These are phyloP conservation scores for Elymus sibiricus DNA, from an alignment of 176 grass and related monocot genomes.

Conservation along the genomic window DNA sequence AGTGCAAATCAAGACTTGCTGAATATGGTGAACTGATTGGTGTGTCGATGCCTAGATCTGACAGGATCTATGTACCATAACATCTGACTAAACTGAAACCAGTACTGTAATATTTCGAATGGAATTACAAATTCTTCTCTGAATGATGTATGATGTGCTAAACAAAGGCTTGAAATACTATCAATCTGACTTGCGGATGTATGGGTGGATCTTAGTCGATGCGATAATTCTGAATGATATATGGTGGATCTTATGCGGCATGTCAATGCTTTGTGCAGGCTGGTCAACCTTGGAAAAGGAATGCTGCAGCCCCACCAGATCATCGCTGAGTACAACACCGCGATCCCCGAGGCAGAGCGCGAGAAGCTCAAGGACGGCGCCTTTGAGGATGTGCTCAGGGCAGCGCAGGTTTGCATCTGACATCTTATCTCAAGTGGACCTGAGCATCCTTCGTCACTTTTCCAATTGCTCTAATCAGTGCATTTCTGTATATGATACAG, in stretches of 20 bases:
- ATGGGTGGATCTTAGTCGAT: no score
- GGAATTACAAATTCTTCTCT: neutral
- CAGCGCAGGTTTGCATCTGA: constrained; percentile 62
- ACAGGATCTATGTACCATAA: neutral
- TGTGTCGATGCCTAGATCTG: constrained; percentile 10
- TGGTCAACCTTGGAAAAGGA: constrained; percentile 85
- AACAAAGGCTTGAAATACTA: neutral
- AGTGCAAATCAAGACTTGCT: neutral
- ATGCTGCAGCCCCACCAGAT: constrained; percentile 96
- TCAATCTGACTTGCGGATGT: neutral
- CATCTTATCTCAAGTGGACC: neutral
- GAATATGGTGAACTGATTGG: neutral
- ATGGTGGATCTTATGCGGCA: neutral
- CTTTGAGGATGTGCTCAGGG: constrained; percentile 92
- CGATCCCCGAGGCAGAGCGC: constrained; percentile 67
- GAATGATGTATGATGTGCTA: neutral
- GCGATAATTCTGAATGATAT: neutral
- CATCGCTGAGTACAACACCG: constrained; percentile 71
- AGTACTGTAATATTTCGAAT: neutral
- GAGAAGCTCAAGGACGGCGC: constrained; percentile 91
- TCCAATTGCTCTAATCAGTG: neutral
- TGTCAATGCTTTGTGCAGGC: constrained; percentile 29
- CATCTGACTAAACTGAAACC: neutral
- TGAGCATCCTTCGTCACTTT: neutral
- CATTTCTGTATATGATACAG: constrained; percentile 22